Evolutionary conservation across 345 rosid species (phyloP).

Genomic region (Rhodamnia argentea): DNA sequence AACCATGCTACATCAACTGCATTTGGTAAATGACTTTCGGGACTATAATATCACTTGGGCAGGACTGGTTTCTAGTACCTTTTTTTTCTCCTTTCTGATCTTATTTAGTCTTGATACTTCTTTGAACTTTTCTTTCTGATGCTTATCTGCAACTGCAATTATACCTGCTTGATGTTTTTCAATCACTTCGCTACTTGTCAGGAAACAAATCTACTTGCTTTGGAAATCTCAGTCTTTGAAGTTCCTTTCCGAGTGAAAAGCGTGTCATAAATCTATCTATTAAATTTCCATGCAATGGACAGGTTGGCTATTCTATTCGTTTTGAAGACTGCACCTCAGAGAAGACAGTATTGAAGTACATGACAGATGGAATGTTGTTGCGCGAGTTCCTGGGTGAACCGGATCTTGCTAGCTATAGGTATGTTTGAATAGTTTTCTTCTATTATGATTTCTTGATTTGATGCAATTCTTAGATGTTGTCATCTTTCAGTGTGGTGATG

Average conservation of each 20-base stretch:
- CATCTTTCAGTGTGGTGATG: slow-evolving; percentile 62
- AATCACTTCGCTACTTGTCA: background rate
- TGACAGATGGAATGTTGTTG: slow-evolving; percentile 97
- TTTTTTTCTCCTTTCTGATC: background rate
- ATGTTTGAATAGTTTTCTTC: background rate
- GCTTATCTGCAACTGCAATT: background rate
- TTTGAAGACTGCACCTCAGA: slow-evolving; percentile 99
- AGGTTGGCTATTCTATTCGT: slow-evolving; percentile 97
- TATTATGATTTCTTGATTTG: background rate
- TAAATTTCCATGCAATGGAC: slow-evolving; percentile 7
- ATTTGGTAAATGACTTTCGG: background rate
- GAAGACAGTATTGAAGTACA: slow-evolving; percentile 81
- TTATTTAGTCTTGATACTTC: background rate
- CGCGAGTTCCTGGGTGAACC: slow-evolving; percentile 96
- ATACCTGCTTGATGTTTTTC: background rate
- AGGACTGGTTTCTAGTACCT: background rate
- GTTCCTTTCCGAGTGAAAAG: background rate
- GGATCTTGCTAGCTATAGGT: slow-evolving; percentile 87
- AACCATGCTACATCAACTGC: background rate
- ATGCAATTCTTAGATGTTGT: slow-evolving; percentile 4
- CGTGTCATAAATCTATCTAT: background rate
- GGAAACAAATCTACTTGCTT: background rate
- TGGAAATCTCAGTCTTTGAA: background rate
- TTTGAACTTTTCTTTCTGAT: background rate
- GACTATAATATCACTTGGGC: background rate